phyloP scores from a whole-genome alignment of 2,329 filamentous ascomycete genomes.

The Didymella segeticola region DNA sequence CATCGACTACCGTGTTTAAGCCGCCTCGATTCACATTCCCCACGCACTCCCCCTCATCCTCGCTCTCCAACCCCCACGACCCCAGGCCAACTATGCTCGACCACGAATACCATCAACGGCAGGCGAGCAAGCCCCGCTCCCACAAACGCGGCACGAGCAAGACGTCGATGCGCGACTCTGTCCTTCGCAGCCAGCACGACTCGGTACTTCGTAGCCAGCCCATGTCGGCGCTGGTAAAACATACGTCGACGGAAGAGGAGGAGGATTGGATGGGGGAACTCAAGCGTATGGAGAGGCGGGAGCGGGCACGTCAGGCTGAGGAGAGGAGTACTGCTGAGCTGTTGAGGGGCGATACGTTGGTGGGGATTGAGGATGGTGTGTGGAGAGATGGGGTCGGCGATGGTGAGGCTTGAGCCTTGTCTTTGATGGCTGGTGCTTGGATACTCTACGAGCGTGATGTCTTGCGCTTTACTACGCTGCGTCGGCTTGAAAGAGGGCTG shows the following conservation, averaged over 20 bases:
- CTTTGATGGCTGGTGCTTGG: background rate
- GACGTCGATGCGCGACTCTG: background rate
- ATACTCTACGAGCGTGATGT: background rate
- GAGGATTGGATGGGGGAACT: conserved; percentile 20
- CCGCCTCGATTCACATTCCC: background rate
- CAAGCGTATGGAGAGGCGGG: conserved; percentile 16
- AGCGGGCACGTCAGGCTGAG: conserved; percentile 11
- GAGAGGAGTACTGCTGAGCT: background rate
- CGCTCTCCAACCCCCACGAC: background rate
- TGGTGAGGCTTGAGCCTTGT: background rate
- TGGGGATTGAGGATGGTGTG: background rate
- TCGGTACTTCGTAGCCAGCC: no score
- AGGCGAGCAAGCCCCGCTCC: background rate
- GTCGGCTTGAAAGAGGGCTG: background rate
- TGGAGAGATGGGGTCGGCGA: background rate
- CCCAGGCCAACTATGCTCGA: background rate
- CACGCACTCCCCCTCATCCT: background rate
- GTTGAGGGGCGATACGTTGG: background rate
- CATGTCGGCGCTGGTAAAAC: background rate
- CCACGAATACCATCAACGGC: conserved; percentile 4
- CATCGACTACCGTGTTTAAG: background rate
- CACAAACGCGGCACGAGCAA: background rate
- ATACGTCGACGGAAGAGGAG: background rate
- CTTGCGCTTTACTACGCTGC: background rate
- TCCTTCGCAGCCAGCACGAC: background rate